Evolutionary conservation across 495 filamentous ascomycete genomes (phyloP), one percentile per base, ranked within the genome.

Genomic region (Xylaria curta): DNA sequence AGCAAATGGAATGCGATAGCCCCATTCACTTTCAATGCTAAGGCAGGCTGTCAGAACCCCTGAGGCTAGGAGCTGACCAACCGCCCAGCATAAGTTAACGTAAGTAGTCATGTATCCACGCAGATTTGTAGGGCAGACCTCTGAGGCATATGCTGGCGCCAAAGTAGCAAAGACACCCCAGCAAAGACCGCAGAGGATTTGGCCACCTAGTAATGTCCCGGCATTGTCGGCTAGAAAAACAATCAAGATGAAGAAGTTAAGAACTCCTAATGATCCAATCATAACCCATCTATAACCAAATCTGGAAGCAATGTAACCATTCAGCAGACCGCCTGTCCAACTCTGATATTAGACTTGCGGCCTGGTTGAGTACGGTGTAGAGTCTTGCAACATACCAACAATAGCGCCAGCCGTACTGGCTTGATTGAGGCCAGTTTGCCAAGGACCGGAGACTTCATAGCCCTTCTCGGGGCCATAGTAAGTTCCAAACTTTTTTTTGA

Each of bases 71-170:
- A 92, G 81, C 75, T 91, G 89, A 13, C 91, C 91, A 15, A 92
- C 81, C 33, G 86, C 88, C 90, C 90, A 93, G 76, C 89, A 92
- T 65, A 91, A 85, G 73, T 92, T 92, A 68, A 92, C 89, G 70
- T 90, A 91, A n/a, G 89, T 89, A 6, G 89, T 91, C 54, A 92
- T 79, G 73, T 91, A 91, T 13, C 85, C 83, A 36, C 91, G 89
- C 56, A 92, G 80, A 6, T 86, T 85, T 19, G 90, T 86, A 21
- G 85, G 73, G 85, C 87, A 61, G 86, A 92, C 88, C 77, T 93
- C 91, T 44, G 89, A 74, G 12, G 82, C 82, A 40, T 88, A 88
- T 0, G 86, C 75, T 1, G 83, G 82, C 0, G 80, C 80, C 9
- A 82, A 78, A 3, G 82, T 85, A 8, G 78, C 80, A 72, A 85